Evolutionary conservation across 2,329 filamentous ascomycete genomes (phyloP), one percentile per base, ranked within the genome.

Genomic region (Fusarium sp.): DNA sequence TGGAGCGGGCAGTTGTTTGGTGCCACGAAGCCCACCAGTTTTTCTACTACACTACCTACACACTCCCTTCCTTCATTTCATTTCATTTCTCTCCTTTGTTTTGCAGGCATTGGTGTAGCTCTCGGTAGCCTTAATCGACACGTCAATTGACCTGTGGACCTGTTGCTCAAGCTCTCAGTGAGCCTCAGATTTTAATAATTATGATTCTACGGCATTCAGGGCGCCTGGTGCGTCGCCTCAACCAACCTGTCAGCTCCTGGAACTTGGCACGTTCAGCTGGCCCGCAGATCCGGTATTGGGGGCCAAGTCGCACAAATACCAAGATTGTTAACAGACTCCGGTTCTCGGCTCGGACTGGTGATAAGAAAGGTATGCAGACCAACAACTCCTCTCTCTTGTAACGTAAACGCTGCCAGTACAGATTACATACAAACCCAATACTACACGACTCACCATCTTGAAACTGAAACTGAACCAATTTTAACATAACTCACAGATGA

Each of bases 341-440:
- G 32, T 78, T 78, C 67, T 76, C 76, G 35, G 75, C 75, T n/a
- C 72, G 75, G 50, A 52, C 67, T 47, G 33, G 60, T 20, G 72
- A 55, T 40, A 69, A 67, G 56, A 68, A 59, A 55, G 76, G 76
- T 78, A 73, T 53, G 76, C 67, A 20, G 32, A 15, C 23, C 30
- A 33, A 33, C 30, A 33, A 33, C 17, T 37, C 17, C 15, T 15
- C 33, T 41, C 45, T n/a, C n/a, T n/a, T 49, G 8, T 37, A 7
- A 17, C 35, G n/a, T 8, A n/a, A 23, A 48, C 35, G 19, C 10
- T 25, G 30, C 22, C 23, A 15, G 15, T 32, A n/a, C 22, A 10
- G 27, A 13, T 13, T 35, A 20, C 33, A 25, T 35, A 20, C 35
- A 25, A 27, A 32, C 10, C 19, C 25, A 32, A n/a, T 43, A 4